Evolutionary conservation across 345 rosid species (phyloP), one percentile per base, ranked within the genome.

Genomic region (Pistacia integerrima): DNA sequence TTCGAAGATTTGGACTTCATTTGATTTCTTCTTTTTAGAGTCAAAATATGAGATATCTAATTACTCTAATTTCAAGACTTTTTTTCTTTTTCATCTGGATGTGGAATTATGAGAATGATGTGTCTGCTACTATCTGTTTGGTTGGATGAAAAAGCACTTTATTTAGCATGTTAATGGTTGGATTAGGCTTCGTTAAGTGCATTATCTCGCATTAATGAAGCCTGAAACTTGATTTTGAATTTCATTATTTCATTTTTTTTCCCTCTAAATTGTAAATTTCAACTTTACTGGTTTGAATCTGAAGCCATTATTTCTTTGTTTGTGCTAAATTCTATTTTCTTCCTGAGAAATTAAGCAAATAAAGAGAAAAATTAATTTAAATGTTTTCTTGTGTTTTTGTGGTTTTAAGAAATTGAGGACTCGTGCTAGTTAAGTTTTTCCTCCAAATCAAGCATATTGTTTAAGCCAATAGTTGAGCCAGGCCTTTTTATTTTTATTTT

Each of bases 81-180:
- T 38, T 38, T 38, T 38, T 38, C 41, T 2, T 38, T 38, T 38
- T 13, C 33, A 20, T n/a, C 22, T 58, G 9, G 41, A 60, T 11
- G 20, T 56, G n/a, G 8, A 13, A 63, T 13, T 63, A 33, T 72
- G 66, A 38, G 7, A 70, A 44, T 9, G 36, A 41, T 59, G 17
- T 64, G 18, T 25, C 48, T 64, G 56, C 1, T 63, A 64, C 30
- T 36, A 64, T 33, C 60, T 57, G 48, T 65, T 71, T 64, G 64
- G 70, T 66, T 78, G 41, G 41, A 36, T 36, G 41, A 36, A 36
- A 36, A 36, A 36, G 3, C 41, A 36, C 41, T 36, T 36, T 36
- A 5, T 36, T 36, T 36, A 36, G 4, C 5, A 5, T 36, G 41
- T 36, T 36, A 16, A 63, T 28, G 17, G 38, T 25, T 60, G 13